Base-by-base conservation (phyloP, 2,329 filamentous ascomycete species). In the Fusarium caatingaense region DNA sequence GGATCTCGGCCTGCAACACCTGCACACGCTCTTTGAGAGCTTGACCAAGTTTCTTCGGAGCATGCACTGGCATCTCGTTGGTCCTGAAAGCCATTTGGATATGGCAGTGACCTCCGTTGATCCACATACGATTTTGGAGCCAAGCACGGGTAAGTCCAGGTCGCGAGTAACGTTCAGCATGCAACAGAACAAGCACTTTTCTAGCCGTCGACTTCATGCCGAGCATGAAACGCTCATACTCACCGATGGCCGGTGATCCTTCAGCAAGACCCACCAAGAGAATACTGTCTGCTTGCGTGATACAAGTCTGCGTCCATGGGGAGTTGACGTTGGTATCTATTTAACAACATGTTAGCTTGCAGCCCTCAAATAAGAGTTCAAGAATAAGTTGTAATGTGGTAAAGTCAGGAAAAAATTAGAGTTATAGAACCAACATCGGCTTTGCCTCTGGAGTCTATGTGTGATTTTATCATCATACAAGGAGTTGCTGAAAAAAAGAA, bases 241-340 rank as follows among this genome's bases (percentile, higher is more conserved):
- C 97, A 44, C 96, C 96, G 71, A 98, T 96, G 46, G 88, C 91
- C 0, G 96, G 92, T 5, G 94, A 97, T 1, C 92, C 91, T 77
- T 98, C 96, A 1, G 94, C 96, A 16, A 98, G 83, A 1, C 94
- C 96, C 28, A 99, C 93, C 11, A 99, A 85, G 10, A 99, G 85
- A 69, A 99, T 98, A 72, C 94, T 98, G 80, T 99, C 96, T 3
- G 96, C 96, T 80, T 99, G 96, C 18, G 92, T 92, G 70, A 99
- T 98, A 78, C 97, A 99, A 0, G 96, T 98, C 76, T 98, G 94
- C 1, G 97, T 99, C 96, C 96, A 99, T 1, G 95, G 94, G 3
- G 97, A 93, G 74, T 97, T 98, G 74, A 98, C 96, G 65, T 91
- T 97, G 7, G 97, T 99, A 79, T 99, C 96, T 91, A 56, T n/a